Evolutionary conservation across 805 yeast species (phyloP), one percentile per base, ranked within the genome.

Genomic region (Komagataella kurtzmanii): DNA sequence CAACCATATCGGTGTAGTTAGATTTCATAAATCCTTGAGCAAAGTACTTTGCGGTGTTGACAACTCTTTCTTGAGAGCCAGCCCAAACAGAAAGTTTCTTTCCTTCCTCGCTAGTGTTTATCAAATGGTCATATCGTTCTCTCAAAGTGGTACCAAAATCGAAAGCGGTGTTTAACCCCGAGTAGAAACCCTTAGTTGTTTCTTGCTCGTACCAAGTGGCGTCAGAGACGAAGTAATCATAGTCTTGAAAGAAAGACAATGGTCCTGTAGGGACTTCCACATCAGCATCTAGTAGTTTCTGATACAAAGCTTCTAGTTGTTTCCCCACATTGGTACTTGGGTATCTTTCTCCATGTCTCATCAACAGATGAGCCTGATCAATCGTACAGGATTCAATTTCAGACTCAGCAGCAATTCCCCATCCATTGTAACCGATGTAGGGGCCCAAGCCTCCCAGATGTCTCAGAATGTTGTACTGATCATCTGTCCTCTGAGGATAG

Each of bases 311-410:
- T 10, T 57, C 53, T 17, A 63, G 56, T 21, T 61, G 66, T 7
- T 50, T 23, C 1, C 58, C 63, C 3, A 72, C 67, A n/a, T 69
- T 66, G 2, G 57, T 63, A 3, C 85, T 75, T 3, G 88, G 88
- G 59, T 72, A 85, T 56, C 95, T 70, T 63, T 86, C 93, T 18
- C 91, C 95, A 60, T 88, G 95, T 60, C 96, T 75, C 57, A 81
- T 80, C 50, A 84, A 66, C 19, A 85, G 65, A 57, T 83, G 88
- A 7, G 84, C 87, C 63, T 85, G 91, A 57, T 77, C 78, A 52
- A 81, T 69, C 5, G 64, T 58, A 63, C 86, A 81, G 47, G 68
- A 69, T 7, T 63, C 68, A 43, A 85, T 83, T 1, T 69, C 56
- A 7, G 67, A 76, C 4, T 30, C 40, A 18, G 71, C 61, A 14